Evolutionary conservation across 306 rosid species (phyloP), one percentile per base, ranked within the genome.

Genomic region (Sophora flavescens): DNA sequence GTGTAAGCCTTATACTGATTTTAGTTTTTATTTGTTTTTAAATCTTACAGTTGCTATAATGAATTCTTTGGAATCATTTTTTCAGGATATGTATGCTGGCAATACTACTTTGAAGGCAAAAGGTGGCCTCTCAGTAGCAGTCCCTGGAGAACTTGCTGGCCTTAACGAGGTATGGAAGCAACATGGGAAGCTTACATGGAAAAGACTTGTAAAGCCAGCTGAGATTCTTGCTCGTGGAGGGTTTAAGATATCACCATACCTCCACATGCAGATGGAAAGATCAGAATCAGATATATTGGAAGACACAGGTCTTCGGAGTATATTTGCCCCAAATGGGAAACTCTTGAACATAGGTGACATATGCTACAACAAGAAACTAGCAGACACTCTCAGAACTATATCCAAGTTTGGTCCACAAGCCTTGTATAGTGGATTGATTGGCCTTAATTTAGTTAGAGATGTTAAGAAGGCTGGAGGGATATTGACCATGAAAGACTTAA

Each of bases 121-220:
- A 59, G 97, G 98, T 2, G 80, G 84, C 39, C 91, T 94, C 59
- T 86, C 98, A 0, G 50, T 92, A 18, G 97, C 82, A 48, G 86
- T 90, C 60, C 97, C 97, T 2, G 96, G 93, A 53, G 88, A 89
- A 69, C 88, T 94, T 8, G 95, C 96, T 6, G 97, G 97, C 9
- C 97, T 94, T 70, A 80, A 86, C 72, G 30, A 73, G 59, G 96
- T 76, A 22, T 94, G 97, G 96, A 84, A 82, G 70, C 88, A 82
- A 42, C 59, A 90, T 30, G 98, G 97, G 59, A 89, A 66, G 87
- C 92, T 92, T 74, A 89, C 89, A 50, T 94, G 98, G 98, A 6
- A 81, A 28, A 87, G 89, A 72, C 93, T 90, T 70, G 89, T 91
- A 22, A 66, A 74, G 61, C 98, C 97, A 35, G 84, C 97, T 11